Base-by-base conservation (phyloP, 306 rosid species). In the Citrullus colocynthis region DNA sequence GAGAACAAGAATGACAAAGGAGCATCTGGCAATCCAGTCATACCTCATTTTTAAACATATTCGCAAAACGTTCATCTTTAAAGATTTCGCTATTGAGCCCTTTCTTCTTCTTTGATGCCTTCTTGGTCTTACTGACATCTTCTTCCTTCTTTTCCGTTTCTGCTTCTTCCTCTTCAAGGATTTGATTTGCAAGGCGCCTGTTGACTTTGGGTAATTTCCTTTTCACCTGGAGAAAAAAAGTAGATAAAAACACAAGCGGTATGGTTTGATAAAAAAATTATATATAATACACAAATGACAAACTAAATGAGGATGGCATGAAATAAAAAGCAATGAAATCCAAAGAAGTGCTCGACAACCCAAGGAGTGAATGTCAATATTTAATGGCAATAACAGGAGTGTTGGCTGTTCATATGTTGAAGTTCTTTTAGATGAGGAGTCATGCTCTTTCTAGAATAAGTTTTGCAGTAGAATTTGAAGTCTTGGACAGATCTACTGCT, bases 181-280 rank as follows among this genome's bases (percentile, higher is more conserved):
- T 88, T 74, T 86, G 91, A 75, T 85, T 84, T 58, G 96, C 98
- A 49, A 90, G 88, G 36, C 49, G 65, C 79, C 90, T 87, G 77
- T 95, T 95, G 67, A 92, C 90, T 79, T 89, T 90, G 80, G 98
- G 98, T 74, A 95, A 72, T 83, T 88, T 92, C 84, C 80, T 90
- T 86, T 81, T 89, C 41, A 88, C 83, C 98, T 95, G 88, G 83
- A 88, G 61, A 72, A 82, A 80, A 58, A 81, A 11, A 57, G 34
- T 13, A 56, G 3, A 70, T 52, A 62, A 63, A 4, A 30, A 42
- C 9, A 37, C 6, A 65, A 37, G 56, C 16, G 44, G 21, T 2
- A n/a, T 37, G 71, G 70, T 62, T n/a, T 67, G 54, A 70, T 21
- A 24, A 24, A 24, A 49, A 71, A 49, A 0, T 5, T 9, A 70